phyloP scores from a whole-genome alignment of 2,329 filamentous ascomycete species.

The Microcyclosporella mali region DNA sequence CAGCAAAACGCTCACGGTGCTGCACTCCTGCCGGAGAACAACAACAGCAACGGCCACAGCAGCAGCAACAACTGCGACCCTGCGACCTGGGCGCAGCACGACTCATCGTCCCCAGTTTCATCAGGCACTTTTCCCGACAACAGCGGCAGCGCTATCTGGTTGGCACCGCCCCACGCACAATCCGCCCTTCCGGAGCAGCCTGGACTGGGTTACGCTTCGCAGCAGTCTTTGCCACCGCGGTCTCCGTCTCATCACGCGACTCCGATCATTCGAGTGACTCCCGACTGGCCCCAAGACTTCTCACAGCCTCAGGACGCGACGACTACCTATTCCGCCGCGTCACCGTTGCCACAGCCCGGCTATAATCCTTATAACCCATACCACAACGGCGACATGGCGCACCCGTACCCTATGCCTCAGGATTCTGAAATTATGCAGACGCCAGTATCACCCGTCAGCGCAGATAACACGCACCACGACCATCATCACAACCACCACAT shows the following conservation, averaged over 20 bases:
- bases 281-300: conserved; percentile 6
- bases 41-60: too few relatives aligned
- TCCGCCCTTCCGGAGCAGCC: conserved; percentile 1
- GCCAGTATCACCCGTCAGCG: conserved; percentile 23
- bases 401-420: conserved; percentile 14
- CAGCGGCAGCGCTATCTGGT: conserved; percentile 3
- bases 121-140: background rate
- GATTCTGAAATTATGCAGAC: conserved; percentile 19
- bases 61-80: conserved; percentile 4
- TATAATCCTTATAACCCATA: conserved; percentile 10
- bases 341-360: conserved; percentile 16
- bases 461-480: conserved; percentile 21
- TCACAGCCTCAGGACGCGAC: conserved; percentile 23
- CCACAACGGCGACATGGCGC: conserved; percentile 4
- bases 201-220: conserved; percentile 1
- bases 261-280: too few relatives aligned
- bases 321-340: conserved; percentile 13
- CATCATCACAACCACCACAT: conserved; percentile 1
- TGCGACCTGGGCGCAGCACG: too few relatives aligned
- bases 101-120: too few relatives aligned
- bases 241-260: background rate
- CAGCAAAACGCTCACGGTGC: too few relatives aligned
- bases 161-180: too few relatives aligned
- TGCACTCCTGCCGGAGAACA: too few relatives aligned
- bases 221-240: conserved; percentile 17